Evolutionary conservation across 2,329 filamentous ascomycete genomes (phyloP), one percentile per base, ranked within the genome.

Genomic region (Myriosclerotinia duriaeana): DNA sequence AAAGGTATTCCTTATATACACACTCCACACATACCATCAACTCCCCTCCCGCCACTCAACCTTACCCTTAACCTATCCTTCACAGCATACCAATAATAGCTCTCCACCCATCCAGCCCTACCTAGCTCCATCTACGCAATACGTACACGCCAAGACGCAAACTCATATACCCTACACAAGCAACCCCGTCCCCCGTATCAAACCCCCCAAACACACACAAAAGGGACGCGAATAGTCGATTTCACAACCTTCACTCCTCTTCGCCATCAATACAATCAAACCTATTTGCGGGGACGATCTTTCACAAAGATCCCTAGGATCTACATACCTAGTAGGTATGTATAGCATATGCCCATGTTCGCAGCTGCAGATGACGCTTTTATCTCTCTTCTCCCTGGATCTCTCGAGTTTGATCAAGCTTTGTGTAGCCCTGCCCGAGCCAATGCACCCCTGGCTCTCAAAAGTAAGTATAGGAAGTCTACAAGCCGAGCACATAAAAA

Each of bases 1-100:
- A n/a, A 52, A n/a, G 2, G 14, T 52, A 9, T 38, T 52, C 36
- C 34, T 65, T 65, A 65, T 65, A 60, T 60, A 65, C 44, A 65
- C 22, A 30, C n/a, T 60, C 7, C 17, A 8, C 7, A 40, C 4
- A 44, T 14, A 34, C 1, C 15, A 26, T 14, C 6, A 9, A n/a
- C 22, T n/a, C 20, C 20, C n/a, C 59, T 17, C 14, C n/a, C 42
- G 40, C 1, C 40, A 36, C 50, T 34, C 26, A 38, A 42, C 17
- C n/a, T 17, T 3, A 22, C 52, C 14, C 20, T 53, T 38, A 55
- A 20, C 17, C 52, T 46, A 34, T 48, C 26, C 26, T 38, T 46
- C 53, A 26, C 6, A 1, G 5, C n/a, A 56, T 15, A 56, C 36
- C n/a, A 56, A 56, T 17, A 42, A 56, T 26, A 56, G 14, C 3